Conservation (phyloP, 495 filamentous ascomycete genomes). For the Oleoguttula mirabilis region DNA sequence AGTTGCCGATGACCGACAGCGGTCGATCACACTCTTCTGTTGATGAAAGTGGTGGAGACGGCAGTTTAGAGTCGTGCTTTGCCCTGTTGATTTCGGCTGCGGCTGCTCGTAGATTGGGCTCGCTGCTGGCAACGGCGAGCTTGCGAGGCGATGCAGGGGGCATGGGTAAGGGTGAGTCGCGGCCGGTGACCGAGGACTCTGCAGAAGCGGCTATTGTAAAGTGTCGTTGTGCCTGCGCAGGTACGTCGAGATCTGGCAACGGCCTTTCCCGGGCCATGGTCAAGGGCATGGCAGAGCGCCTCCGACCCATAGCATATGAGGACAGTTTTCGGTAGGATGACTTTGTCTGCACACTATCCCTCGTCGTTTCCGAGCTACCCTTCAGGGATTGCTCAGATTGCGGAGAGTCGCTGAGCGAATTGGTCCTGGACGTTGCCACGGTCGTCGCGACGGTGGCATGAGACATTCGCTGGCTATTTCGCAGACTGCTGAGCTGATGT, state of each 20-base stretch:
- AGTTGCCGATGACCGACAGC: constrained; percentile 8
- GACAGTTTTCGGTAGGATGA: constrained; percentile 23
- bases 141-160: neutral
- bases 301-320: constrained; percentile 15
- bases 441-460: constrained; percentile 16
- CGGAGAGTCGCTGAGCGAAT: constrained; percentile 23
- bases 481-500: constrained; percentile 20
- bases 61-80: constrained; percentile 12
- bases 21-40: too few relatives aligned
- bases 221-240: constrained; percentile 4
- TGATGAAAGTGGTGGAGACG: neutral
- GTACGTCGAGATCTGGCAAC: constrained; percentile 11
- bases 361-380: constrained; percentile 16
- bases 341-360: constrained; percentile 19
- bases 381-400: constrained; percentile 17
- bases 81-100: neutral
- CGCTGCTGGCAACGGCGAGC: constrained; percentile 8
- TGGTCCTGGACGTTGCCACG: constrained; percentile 23
- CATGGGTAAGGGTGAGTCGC: neutral
- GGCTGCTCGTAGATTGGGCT: constrained; percentile 10
- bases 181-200: constrained; percentile 9
- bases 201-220: constrained; percentile 15
- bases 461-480: constrained; percentile 15
- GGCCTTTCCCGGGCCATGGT: constrained; percentile 18
- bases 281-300: constrained; percentile 26